Base-by-base conservation (phyloP, 192 early-diverging fungal species). In the Phycomyces nitens region DNA sequence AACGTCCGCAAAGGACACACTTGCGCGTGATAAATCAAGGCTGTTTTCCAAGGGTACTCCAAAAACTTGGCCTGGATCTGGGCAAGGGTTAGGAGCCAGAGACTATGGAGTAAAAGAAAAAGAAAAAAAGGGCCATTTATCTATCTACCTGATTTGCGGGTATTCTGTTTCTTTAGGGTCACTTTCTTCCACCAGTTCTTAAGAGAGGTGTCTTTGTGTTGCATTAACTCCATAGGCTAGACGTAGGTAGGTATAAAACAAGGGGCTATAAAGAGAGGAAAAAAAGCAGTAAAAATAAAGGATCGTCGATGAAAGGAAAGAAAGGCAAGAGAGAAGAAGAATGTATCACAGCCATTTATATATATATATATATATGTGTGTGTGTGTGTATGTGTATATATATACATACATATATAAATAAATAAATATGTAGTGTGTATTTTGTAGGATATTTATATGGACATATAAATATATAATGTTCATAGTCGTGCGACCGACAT, bases 41-140 rank as follows among this genome's bases (percentile, higher is more conserved):
- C 64, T 66, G 39, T 74, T 60, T 51, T 34, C 41, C 18, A 74
- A 53, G 22, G 68, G 55, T 11, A 72, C 73, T 22, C 61, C 65
- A 65, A 74, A 74, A 15, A 73, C 60, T 24, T 69, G 34, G 9
- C 53, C 61, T 42, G n/a, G 53, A 34, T 61, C 59, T 38, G 59
- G n/a, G 24, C 39, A 49, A 9, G 56, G 21, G 23, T 67, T 49
- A 42, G 49, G 34, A 15, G 55, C 42, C 34, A 41, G 23, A 41
- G 22, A 58, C 7, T 57, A 40, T 24, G 41, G 29, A 39, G 21
- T 3, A 42, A 54, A 43, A 29, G 55, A 39, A 56, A 20, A 44
- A 27, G 41, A 15, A 49, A 42, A 53, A 23, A n/a, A n/a, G n/a
- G n/a, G n/a, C n/a, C n/a, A n/a, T n/a, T n/a, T n/a, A n/a, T n/a